Percentiles rank a stretch among this genome's conserved stretches.
These are phyloP conservation scores for Aspergillus costaricaensis DNA, from an alignment of 2,329 filamentous ascomycete genomes.

Conservation along the genomic window DNA sequence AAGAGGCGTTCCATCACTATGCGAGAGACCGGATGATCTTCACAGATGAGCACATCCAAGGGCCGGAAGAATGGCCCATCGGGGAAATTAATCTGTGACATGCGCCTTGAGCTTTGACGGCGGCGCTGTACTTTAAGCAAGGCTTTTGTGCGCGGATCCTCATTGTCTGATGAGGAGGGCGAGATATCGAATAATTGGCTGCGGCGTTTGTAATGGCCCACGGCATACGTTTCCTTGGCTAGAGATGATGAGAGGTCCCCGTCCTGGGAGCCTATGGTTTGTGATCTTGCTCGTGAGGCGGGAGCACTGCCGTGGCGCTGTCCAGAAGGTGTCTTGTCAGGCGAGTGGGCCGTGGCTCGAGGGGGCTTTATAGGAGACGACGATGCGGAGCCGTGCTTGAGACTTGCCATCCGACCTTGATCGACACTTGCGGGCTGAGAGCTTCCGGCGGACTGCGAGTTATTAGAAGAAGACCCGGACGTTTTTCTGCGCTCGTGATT, in stretches of 20 bases:
- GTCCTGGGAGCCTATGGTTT: constrained; percentile 93
- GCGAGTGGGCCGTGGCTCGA: constrained; percentile 47
- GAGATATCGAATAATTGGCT: constrained; percentile 97
- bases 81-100: constrained; percentile 85
- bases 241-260: constrained; percentile 69
- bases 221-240: constrained; percentile 63
- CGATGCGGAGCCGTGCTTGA: constrained; percentile 54
- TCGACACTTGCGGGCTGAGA: constrained; percentile 75
- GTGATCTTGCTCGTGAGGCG: constrained; percentile 74
- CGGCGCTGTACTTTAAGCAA: constrained; percentile 88
- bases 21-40: constrained; percentile 94
- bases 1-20: constrained; percentile 99
- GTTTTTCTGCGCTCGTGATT: constrained; percentile 84
- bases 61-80: constrained; percentile 86
- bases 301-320: constrained; percentile 62
- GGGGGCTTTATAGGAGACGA: constrained; percentile 57
- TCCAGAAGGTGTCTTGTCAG: constrained; percentile 63
- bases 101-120: constrained; percentile 89
- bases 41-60: constrained; percentile 91
- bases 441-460: constrained; percentile 72
- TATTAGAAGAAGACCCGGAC: constrained; percentile 81
- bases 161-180: constrained; percentile 95
- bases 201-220: constrained; percentile 79
- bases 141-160: constrained; percentile 87
- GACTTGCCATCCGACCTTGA: constrained; percentile 60